Percentiles rank a stretch among this genome's conserved stretches.
phyloP scores from a whole-genome alignment of 2,329 filamentous ascomycete genomes.

The Nothophoma quercina region DNA sequence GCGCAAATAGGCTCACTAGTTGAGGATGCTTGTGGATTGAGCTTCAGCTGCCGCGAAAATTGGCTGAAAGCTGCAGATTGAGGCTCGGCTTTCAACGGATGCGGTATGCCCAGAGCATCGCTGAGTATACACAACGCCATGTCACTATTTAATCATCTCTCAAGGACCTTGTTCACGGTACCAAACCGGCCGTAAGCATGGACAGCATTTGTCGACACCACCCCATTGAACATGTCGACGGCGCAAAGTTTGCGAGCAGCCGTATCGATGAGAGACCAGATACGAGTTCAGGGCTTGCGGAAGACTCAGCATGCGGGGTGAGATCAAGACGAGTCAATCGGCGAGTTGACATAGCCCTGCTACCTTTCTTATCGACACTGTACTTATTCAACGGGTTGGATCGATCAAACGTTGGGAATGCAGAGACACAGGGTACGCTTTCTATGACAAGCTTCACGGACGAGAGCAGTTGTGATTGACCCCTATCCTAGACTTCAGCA shows the following conservation, averaged over 20 bases:
- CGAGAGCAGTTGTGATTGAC: neutral
- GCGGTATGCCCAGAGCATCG: neutral
- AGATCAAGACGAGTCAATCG: neutral
- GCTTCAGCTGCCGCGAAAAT: neutral
- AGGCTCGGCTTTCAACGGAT: neutral
- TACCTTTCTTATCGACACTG: conserved; percentile 29
- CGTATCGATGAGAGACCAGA: neutral
- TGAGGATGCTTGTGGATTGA: neutral
- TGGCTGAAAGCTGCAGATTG: neutral
- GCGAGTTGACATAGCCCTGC: conserved; percentile 28
- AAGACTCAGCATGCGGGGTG: neutral
- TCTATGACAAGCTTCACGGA: neutral
- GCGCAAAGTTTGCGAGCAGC: neutral
- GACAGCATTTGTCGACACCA: neutral
- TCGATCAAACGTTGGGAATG: conserved; percentile 35
- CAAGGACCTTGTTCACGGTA: too few relatives aligned
- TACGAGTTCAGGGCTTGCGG: neutral
- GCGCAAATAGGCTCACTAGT: neutral
- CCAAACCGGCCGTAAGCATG: neutral
- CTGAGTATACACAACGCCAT: neutral
- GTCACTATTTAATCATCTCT: neutral
- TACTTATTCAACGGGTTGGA: conserved; percentile 38
- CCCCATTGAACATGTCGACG: neutral
- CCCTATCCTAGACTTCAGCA: conserved; percentile 25
- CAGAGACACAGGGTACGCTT: conserved; percentile 33